These are phyloP conservation scores for Akanthomyces muscarius DNA, from an alignment of 2,329 filamentous ascomycete genomes.

Conservation along the genomic window DNA sequence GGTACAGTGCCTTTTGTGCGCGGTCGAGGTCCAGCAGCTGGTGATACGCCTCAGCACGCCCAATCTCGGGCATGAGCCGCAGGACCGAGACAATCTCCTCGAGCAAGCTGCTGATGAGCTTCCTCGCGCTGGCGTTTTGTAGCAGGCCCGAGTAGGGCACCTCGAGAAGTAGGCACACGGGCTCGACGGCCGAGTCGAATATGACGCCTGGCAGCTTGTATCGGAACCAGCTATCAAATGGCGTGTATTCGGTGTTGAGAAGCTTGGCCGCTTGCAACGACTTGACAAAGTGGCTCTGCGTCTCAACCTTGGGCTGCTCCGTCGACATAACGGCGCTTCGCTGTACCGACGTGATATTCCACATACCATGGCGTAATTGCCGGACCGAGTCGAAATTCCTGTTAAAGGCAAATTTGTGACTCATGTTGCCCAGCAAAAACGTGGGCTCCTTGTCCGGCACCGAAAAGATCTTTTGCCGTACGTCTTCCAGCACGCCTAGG, in stretches of 20 bases:
- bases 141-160: slow-evolving; percentile 68
- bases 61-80: slow-evolving; percentile 68
- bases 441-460: slow-evolving; percentile 62
- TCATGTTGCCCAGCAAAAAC: slow-evolving; percentile 67
- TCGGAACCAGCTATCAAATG: slow-evolving; percentile 57
- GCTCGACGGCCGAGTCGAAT: slow-evolving; percentile 72
- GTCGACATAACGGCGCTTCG: slow-evolving; percentile 15
- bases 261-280: slow-evolving; percentile 14
- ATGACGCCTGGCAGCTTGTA: slow-evolving; percentile 76
- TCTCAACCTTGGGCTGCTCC: slow-evolving; percentile 21
- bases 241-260: slow-evolving; percentile 18
- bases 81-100: slow-evolving; percentile 72
- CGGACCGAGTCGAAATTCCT: slow-evolving; percentile 37
- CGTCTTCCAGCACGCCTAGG: slow-evolving; percentile 75
- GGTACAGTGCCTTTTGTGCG: slow-evolving; percentile 56
- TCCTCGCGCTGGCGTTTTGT: slow-evolving; percentile 60
- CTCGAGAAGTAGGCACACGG: slow-evolving; percentile 75
- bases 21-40: slow-evolving; percentile 54
- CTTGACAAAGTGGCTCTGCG: slow-evolving; percentile 23
- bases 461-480: slow-evolving; percentile 68
- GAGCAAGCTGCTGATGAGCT: slow-evolving; percentile 66
- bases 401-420: slow-evolving; percentile 43
- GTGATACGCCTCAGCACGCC: slow-evolving; percentile 53
- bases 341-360: slow-evolving; percentile 27
- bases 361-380: slow-evolving; percentile 33